Evolutionary conservation across 2,329 filamentous ascomycete genomes (phyloP).

Genomic region (Ophiostoma piceae): DNA sequence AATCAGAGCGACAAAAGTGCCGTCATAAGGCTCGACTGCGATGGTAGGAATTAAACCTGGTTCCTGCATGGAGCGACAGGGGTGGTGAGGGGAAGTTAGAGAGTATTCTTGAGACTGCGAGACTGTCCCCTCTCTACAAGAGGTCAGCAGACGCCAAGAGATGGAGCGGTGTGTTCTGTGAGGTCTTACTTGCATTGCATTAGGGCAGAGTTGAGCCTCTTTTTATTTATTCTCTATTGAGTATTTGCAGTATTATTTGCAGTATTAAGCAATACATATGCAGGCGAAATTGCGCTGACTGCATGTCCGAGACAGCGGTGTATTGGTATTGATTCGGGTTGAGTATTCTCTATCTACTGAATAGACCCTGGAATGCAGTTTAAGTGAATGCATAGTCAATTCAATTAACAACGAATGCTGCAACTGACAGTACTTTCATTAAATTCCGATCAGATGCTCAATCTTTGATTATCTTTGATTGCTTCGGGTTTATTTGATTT

Average conservation of each 20-base stretch:
- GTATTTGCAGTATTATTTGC: too few relatives aligned
- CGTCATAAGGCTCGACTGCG: neutral
- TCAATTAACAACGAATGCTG: neutral
- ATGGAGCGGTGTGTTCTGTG: neutral
- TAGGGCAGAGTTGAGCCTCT: neutral
- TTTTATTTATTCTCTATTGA: too few relatives aligned
- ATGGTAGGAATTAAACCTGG: neutral
- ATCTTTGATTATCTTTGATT: too few relatives aligned
- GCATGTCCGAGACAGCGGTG: neutral
- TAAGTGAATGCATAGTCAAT: neutral
- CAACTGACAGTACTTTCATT: neutral
- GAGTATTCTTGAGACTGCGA: too few relatives aligned
- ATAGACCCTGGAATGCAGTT: constrained; percentile 2
- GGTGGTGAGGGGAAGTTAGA: neutral
- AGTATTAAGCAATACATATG: too few relatives aligned
- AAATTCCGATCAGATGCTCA: neutral
- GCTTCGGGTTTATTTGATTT: too few relatives aligned
- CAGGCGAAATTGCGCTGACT: too few relatives aligned
- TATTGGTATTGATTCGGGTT: too few relatives aligned
- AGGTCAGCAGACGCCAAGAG: constrained; percentile 6
- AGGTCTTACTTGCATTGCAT: neutral
- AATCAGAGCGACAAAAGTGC: neutral
- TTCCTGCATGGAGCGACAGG: constrained; percentile 13
- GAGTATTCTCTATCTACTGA: too few relatives aligned
- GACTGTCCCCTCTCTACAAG: too few relatives aligned